Percentiles rank a stretch among this genome's conserved stretches.
Evolutionary conservation across 2,329 filamentous ascomycete genomes (phyloP).

Genomic region (Pseudopyrenochaeta lycopersici): DNA sequence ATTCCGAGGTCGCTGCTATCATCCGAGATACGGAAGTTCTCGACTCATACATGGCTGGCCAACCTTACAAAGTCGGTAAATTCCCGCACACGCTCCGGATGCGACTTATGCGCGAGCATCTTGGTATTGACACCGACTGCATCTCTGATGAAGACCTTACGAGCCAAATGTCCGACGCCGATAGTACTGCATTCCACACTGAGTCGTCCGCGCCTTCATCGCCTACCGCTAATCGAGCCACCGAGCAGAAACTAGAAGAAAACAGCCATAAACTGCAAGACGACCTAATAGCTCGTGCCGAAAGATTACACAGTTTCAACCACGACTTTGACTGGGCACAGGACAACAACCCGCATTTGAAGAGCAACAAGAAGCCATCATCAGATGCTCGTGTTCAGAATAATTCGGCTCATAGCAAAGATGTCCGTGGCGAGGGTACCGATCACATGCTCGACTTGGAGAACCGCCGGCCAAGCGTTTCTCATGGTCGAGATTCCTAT

Average conservation of each 20-base stretch:
- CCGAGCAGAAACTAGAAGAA: constrained; percentile 51
- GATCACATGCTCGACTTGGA: constrained; percentile 72
- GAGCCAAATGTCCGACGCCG: constrained; percentile 60
- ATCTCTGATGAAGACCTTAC: constrained; percentile 59
- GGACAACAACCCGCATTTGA: constrained; percentile 65
- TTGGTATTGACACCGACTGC: constrained; percentile 94
- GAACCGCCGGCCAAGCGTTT: constrained; percentile 64
- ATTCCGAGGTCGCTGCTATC: constrained; percentile 90
- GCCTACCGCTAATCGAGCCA: constrained; percentile 43
- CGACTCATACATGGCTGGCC: constrained; percentile 87
- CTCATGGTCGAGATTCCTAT: constrained; percentile 74
- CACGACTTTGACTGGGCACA: constrained; percentile 74
- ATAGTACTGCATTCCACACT: constrained; percentile 69
- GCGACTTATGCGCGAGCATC: constrained; percentile 94
- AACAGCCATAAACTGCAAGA: constrained; percentile 59
- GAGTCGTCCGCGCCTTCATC: constrained; percentile 46
- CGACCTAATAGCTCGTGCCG: constrained; percentile 65
- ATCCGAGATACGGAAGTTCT: constrained; percentile 94
- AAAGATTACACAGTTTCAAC: constrained; percentile 74
- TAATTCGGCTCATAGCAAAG: constrained; percentile 72
- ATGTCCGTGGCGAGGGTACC: constrained; percentile 79
- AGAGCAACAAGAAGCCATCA: constrained; percentile 63
- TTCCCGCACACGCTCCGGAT: constrained; percentile 94
- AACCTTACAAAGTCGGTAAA: constrained; percentile 86
- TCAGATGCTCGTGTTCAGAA: constrained; percentile 67